Evolutionary conservation across 1,139 yeast species (phyloP), one percentile per base, ranked within the genome.

Genomic region (Suhomyces ambrosiae): DNA sequence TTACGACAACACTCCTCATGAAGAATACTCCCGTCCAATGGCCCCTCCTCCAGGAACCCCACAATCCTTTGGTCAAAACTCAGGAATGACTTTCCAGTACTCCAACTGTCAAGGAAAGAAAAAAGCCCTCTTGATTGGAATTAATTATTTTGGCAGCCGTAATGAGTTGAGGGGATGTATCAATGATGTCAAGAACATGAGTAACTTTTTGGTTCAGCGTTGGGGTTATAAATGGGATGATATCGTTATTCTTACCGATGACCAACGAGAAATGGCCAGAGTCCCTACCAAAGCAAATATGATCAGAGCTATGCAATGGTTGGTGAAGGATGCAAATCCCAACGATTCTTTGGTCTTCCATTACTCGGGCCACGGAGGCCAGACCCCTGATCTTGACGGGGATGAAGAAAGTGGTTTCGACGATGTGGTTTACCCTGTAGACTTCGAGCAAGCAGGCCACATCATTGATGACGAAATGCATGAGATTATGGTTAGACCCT

Each of bases 351-450:
- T 82, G 44, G 83, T 89, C 48, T 82, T 89, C 73, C 96, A 89
- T 60, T 89, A 85, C 60, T 86, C 96, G 1, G 96, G 97, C 7
- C 97, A 90, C 58, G 97, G 97, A 23, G 96, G 97, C 7, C 83
- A 82, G 51, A 80, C 86, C 7, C 67, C 72, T 41, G 97, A 90
- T 60, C 58, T 68, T 35, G 86, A 86, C 54, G 96, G 96, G 15
- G 97, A 90, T 57, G 97, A 90, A 60, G 94, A 82, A 17, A 89
- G 83, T 55, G 97, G 97, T 0, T 76, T 63, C 51, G 97, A 90
- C 60, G 96, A 89, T 57, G 88, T 86, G 29, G 85, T 90, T 42
- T 90, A 89, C 54, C 97, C 97, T 1, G 79, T 90, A 25, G 97
- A 90, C 63, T 89, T 84, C 60, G 78, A 88, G 60, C 66, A 60